Percentiles rank a stretch among this genome's conserved stretches.
Conservation (phyloP, 2,329 filamentous ascomycete genomes). For the Aspergillus proliferans region DNA sequence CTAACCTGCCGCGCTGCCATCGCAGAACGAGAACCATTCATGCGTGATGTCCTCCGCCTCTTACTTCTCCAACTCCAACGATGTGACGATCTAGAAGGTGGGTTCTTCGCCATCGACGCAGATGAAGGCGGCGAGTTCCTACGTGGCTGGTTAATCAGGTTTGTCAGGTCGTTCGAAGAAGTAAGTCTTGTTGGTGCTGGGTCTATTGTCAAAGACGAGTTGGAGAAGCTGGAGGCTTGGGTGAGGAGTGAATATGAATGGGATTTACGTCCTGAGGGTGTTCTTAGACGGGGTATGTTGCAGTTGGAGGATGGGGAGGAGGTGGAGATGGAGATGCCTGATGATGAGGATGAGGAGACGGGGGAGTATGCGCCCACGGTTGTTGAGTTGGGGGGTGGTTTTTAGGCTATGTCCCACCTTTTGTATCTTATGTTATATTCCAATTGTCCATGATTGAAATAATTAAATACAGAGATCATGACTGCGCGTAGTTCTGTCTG, state of each 20-base stretch:
- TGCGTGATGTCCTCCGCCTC: conserved; percentile 45
- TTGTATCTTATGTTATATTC: no score
- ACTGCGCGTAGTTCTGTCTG: no score
- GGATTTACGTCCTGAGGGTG: conserved; percentile 48
- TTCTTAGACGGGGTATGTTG: conserved; percentile 53
- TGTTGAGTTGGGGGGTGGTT: conserved; percentile 38
- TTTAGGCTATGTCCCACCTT: no score
- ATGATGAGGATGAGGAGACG: conserved; percentile 58
- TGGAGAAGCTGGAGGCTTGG: conserved; percentile 51
- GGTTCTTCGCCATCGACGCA: conserved; percentile 53
- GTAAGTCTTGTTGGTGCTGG: conserved; percentile 27
- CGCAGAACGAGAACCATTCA: conserved; percentile 43
- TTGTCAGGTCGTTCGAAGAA: conserved; percentile 48
- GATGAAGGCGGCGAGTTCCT: conserved; percentile 50
- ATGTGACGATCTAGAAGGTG: conserved; percentile 54
- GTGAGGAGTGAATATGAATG: conserved; percentile 52
- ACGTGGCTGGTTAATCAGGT: conserved; percentile 46
- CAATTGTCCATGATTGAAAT: no score
- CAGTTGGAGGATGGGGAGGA: conserved; percentile 59
- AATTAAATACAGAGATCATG: no score
- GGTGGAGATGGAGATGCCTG: conserved; percentile 53
- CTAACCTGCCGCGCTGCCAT: conserved; percentile 53
- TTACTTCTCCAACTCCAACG: conserved; percentile 50
- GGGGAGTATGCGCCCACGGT: conserved; percentile 60
- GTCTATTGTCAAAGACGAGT: conserved; percentile 43